Base-by-base conservation (phyloP, 768 basidiomycete species). In the Terana coerulea region DNA sequence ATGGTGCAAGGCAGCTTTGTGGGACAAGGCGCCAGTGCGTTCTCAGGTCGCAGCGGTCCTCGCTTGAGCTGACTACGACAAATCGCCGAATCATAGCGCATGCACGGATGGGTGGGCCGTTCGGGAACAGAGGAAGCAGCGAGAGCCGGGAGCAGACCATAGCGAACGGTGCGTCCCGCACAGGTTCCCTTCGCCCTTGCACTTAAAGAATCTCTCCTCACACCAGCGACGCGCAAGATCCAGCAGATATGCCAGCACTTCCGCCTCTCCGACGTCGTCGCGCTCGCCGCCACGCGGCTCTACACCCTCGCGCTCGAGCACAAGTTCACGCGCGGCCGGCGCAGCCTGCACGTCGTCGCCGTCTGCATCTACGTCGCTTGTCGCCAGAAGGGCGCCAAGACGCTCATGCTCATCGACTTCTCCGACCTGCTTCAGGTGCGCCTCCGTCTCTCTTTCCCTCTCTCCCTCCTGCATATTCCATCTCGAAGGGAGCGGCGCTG, bases 361-460 rank as follows among this genome's bases (percentile, higher is more conserved):
- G 90, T 95, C 35, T 99, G 97, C 65, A 77, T 98, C 40, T 98
- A 99, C 64, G 83, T 95, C 36, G 91, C 94, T 3, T 95, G 94
- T 64, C 70, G 95, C 53, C 86, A 94, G 69, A 89, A 88, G 61
- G 91, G 95, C 68, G 92, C 91, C 0, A 72, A 87, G 47, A 91
- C 86, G 51, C 91, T 95, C 67, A 98, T 98, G 97, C 81, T 99
- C 22, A 98, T 99, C 56, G 97, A 99, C 70, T 98, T 99, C 61
- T 92, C 92, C n/a, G 95, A 98, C 64, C 75, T 95, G 34, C 79
- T 99, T 3, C 88, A 92, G 74, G 95, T 88, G 58, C 55, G 66
- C 58, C 25, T 3, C 1, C 11, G 9, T 22, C 8, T 3, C 26
- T 5, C 25, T 24, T n/a, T 11, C 29, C 3, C 2, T 9, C 31